Evolutionary conservation across 148 eudicot species (phyloP).

Genomic region (Hydrangea macrophylla): DNA sequence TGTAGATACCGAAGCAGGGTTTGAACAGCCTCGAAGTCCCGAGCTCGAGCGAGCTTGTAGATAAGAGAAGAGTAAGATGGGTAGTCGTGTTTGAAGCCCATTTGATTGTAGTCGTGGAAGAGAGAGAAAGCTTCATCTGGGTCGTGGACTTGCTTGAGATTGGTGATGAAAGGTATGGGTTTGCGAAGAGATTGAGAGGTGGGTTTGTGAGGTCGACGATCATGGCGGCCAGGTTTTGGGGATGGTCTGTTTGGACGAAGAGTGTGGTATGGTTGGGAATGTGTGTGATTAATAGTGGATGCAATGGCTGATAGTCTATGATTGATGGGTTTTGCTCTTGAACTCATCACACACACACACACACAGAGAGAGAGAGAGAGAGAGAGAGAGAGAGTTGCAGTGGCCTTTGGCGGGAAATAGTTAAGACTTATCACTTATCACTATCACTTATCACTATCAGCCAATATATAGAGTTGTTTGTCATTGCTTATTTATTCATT

Average conservation of each 20-base stretch:
- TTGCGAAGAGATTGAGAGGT: slow-evolving; percentile 16
- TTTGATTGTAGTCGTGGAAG: slow-evolving; percentile 44
- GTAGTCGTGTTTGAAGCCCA: slow-evolving; percentile 69
- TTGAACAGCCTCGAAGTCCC: slow-evolving; percentile 44
- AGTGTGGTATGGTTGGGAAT: slow-evolving; percentile 14
- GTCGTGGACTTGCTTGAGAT: slow-evolving; percentile 56
- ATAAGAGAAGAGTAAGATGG: slow-evolving; percentile 84
- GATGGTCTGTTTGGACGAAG: not conserved
- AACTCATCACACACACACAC: slow-evolving; percentile 21
- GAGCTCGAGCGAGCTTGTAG: slow-evolving; percentile 72
- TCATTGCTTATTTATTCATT: too few relatives aligned
- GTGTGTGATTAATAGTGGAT: not conserved
- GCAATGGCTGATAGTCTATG: not conserved
- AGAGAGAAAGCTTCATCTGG: slow-evolving; percentile 63
- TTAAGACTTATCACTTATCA: too few relatives aligned
- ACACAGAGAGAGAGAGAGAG: too few relatives aligned
- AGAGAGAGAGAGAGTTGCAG: too few relatives aligned
- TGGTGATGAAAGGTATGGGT: slow-evolving; percentile 57
- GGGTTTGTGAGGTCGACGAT: slow-evolving; percentile 8
- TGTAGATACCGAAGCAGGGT: slow-evolving; percentile 43
- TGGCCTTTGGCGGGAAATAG: too few relatives aligned
- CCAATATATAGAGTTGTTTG: too few relatives aligned
- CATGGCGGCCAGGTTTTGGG: not conserved
- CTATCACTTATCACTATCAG: too few relatives aligned
- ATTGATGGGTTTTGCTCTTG: not conserved